phyloP scores from a whole-genome alignment of 2,329 filamentous ascomycete species.

The Fusarium floridanum region DNA sequence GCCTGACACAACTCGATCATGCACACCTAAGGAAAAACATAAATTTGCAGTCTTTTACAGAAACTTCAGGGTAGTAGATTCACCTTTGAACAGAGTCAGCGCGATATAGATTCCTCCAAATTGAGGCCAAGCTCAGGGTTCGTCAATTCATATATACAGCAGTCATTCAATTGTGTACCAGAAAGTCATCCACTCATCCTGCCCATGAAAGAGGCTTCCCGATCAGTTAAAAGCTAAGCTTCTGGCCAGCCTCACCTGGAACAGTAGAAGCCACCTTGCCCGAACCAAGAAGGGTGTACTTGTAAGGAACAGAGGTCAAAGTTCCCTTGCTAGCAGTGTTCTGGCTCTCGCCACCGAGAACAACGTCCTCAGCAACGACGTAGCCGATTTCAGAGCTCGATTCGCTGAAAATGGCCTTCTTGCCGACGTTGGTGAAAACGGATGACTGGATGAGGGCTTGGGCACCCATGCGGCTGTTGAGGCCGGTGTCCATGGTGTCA shows the following conservation, averaged over 20 bases:
- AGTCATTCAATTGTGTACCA: background rate
- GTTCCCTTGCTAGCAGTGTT: constrained; percentile 31
- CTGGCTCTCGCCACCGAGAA: constrained; percentile 27
- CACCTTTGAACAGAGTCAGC: fast-evolving
- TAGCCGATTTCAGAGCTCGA: constrained; percentile 32
- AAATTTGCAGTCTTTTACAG: background rate
- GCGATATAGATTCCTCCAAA: background rate
- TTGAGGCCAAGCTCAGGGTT: background rate
- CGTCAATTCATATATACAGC: background rate
- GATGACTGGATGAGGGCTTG: constrained; percentile 42
- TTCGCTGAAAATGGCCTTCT: constrained; percentile 43
- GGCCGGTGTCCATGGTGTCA: constrained; percentile 42
- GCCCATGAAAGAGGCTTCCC: background rate
- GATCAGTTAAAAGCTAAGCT: constrained; percentile 18
- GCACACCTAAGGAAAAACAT: background rate
- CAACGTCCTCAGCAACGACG: constrained; percentile 32
- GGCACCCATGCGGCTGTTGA: constrained; percentile 42
- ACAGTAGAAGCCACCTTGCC: constrained; percentile 28
- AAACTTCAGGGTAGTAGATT: background rate
- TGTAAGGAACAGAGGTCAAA: constrained; percentile 22
- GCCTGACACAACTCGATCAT: background rate
- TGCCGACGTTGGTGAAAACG: constrained; percentile 41
- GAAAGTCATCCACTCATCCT: background rate
- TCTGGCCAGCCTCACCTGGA: constrained; percentile 34
- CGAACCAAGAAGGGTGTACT: constrained; percentile 31